phyloP scores from a whole-genome alignment of 1,284 basidiomycete species.

The Coniophora puteana region DNA sequence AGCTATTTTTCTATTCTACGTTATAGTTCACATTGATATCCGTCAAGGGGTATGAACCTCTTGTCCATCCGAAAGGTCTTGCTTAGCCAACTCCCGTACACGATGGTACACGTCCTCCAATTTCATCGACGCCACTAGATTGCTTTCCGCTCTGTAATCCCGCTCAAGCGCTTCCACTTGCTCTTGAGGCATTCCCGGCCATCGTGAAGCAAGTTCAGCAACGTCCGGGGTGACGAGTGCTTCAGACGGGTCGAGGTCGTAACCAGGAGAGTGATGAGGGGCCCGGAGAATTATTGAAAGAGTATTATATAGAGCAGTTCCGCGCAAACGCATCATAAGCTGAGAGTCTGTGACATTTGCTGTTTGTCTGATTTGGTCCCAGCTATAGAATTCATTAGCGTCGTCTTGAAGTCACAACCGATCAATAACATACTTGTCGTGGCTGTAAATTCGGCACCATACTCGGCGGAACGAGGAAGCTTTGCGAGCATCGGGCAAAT shows the following conservation, averaged over 20 bases:
- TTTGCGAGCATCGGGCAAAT: conserved; percentile 66
- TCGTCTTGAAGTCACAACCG: not conserved
- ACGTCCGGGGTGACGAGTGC: conserved; percentile 50
- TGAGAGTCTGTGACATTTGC: conserved; percentile 68
- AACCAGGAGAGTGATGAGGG: conserved; percentile 37
- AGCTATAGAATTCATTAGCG: conserved; percentile 42
- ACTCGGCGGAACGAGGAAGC: conserved; percentile 67
- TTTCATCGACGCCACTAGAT: conserved; percentile 48
- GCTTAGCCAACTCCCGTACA: conserved; percentile 53
- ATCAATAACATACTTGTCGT: conserved; percentile 70
- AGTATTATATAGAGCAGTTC: conserved; percentile 67
- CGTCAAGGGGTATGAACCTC: conserved; percentile 14
- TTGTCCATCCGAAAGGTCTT: conserved; percentile 35
- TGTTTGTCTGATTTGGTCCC: conserved; percentile 67
- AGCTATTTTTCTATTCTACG: conserved; percentile 2
- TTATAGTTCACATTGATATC: not conserved
- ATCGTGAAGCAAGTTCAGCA: conserved; percentile 61
- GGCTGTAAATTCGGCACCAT: conserved; percentile 85
- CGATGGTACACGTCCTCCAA: conserved; percentile 58
- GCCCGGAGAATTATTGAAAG: conserved; percentile 44
- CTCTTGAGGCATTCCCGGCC: conserved; percentile 65
- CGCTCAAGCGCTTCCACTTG: conserved; percentile 50
- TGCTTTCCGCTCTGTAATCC: conserved; percentile 61
- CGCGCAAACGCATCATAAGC: conserved; percentile 58
- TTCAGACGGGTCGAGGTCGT: conserved; percentile 49